Evolutionary conservation across 331 rosid genomes (phyloP).

Genomic region (Prunus yedoensis): DNA sequence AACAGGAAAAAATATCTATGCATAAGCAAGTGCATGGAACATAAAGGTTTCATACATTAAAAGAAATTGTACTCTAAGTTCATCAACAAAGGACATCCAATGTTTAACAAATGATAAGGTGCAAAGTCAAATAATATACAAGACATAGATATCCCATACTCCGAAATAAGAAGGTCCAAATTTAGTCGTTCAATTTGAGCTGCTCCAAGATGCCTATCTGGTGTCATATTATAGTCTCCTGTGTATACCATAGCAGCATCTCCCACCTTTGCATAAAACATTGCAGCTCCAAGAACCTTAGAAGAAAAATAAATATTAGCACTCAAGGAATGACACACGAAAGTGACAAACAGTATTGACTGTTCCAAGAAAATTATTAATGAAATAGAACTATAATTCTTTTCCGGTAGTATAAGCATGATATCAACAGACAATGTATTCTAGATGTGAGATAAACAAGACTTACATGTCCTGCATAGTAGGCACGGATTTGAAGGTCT

Average conservation of each 20-base stretch:
- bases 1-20: background rate
- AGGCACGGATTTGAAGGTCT: slow-evolving; percentile 89
- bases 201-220: slow-evolving; percentile 97
- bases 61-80: background rate
- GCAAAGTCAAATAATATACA: slow-evolving; percentile 1
- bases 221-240: slow-evolving; percentile 97
- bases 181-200: slow-evolving; percentile 87
- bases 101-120: background rate
- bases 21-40: slow-evolving; percentile 10
- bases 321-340: slow-evolving; percentile 6
- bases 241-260: slow-evolving; percentile 85
- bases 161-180: slow-evolving; percentile 91
- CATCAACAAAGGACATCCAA: slow-evolving; percentile 1
- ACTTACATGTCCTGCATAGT: slow-evolving; percentile 96
- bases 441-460: slow-evolving; percentile 22
- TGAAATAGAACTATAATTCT: background rate
- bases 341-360: background rate
- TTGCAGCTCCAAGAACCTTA: slow-evolving; percentile 95
- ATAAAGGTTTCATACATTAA: background rate
- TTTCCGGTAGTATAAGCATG: background rate
- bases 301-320: slow-evolving; percentile 13
- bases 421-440: slow-evolving; percentile 5
- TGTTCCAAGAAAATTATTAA: background rate
- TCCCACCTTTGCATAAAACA: slow-evolving; percentile 95
- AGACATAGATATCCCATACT: slow-evolving; percentile 44